phyloP scores from a whole-genome alignment of 257 asterid genomes.

The Fraxinus excelsior region DNA sequence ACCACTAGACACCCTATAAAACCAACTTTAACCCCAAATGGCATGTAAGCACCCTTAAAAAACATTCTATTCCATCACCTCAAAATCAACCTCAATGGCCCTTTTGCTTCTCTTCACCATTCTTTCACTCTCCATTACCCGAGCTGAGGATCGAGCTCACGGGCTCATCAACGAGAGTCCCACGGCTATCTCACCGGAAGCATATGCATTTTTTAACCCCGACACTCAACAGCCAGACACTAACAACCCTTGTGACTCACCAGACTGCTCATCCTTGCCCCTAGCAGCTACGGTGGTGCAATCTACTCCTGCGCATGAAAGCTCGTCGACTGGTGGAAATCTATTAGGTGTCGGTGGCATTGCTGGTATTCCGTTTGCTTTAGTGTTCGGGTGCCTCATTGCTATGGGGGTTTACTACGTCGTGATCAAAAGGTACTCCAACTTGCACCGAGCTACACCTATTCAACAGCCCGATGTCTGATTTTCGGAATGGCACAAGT shows the following conservation, averaged over 20 bases:
- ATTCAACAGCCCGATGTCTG: conserved; percentile 28
- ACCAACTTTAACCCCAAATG: conserved; percentile 4
- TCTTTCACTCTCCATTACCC: conserved; percentile 18
- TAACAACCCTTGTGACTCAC: conserved; percentile 21
- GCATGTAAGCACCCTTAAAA: conserved; percentile 10
- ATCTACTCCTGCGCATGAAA: conserved; percentile 38
- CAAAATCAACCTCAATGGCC: conserved; percentile 27
- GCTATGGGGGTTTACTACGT: conserved; percentile 37
- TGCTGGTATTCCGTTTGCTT: conserved; percentile 33
- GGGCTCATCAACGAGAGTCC: conserved; percentile 41
- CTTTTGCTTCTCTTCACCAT: conserved; percentile 25
- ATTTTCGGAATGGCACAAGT: background rate
- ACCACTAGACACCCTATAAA: conserved; percentile 31
- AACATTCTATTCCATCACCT: background rate
- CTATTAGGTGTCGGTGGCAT: conserved; percentile 28
- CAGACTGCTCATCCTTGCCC: conserved; percentile 38
- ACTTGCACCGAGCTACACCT: conserved; percentile 21
- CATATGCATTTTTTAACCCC: conserved; percentile 47
- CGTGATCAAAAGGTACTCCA: conserved; percentile 22
- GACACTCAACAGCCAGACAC: conserved; percentile 24
- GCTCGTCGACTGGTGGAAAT: conserved; percentile 21
- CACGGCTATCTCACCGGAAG: conserved; percentile 43
- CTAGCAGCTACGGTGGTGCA: conserved; percentile 43
- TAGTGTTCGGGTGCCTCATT: conserved; percentile 28
- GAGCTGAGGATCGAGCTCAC: conserved; percentile 45